A percentile compares a stretch with the other conserved stretches of the same genome.
Conservation (phyloP, 306 rosid genomes). For the Abrus pulchellus region DNA sequence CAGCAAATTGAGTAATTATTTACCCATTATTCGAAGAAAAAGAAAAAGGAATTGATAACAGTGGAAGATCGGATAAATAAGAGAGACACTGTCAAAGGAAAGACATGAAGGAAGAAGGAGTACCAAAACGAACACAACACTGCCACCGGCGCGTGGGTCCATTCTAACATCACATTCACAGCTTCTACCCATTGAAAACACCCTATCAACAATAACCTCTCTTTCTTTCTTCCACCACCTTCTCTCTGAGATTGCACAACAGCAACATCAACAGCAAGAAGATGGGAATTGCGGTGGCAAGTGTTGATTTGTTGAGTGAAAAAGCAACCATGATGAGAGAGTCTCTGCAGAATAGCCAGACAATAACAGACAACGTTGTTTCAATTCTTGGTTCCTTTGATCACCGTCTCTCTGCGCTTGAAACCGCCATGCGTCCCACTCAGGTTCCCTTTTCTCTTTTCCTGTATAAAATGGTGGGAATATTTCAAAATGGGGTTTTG, state of each 20-base stretch:
- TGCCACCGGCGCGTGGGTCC: constrained; percentile 17
- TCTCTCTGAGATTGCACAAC: background rate
- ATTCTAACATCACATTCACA: constrained; percentile 21
- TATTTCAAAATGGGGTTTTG: constrained; percentile 32
- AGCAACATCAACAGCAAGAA: constrained; percentile 10
- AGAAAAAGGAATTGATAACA: too few relatives aligned
- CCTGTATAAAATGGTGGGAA: background rate
- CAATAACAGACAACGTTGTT: constrained; percentile 89
- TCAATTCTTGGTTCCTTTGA: constrained; percentile 94
- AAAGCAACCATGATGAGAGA: constrained; percentile 85
- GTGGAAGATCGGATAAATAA: background rate
- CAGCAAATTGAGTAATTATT: constrained; percentile 13
- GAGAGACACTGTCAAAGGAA: constrained; percentile 27
- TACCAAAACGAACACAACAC: constrained; percentile 7
- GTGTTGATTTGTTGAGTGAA: constrained; percentile 73
- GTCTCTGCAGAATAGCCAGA: constrained; percentile 90
- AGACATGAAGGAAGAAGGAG: background rate
- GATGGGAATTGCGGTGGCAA: constrained; percentile 67
- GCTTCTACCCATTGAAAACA: background rate
- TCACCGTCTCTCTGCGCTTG: constrained; percentile 97
- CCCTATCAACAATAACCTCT: constrained; percentile 27
- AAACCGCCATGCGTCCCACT: constrained; percentile 99
- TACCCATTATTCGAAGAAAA: too few relatives aligned
- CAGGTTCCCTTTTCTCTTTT: constrained; percentile 59
- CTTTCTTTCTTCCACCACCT: constrained; percentile 28